Evolutionary conservation across 345 rosid genomes (phyloP).

Genomic region (Cardamine resedifolia): DNA sequence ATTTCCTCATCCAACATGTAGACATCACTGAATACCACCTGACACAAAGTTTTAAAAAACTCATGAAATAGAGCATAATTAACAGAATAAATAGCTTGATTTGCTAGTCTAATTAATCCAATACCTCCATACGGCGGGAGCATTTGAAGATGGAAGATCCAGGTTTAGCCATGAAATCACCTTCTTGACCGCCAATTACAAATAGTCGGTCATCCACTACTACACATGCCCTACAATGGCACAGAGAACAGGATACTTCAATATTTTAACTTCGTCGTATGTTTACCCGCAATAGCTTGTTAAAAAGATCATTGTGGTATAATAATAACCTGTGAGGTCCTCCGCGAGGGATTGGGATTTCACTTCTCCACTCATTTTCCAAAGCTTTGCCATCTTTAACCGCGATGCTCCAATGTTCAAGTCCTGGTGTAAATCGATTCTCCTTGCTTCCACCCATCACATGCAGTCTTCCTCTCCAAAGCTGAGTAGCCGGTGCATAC

Average conservation of each 20-base stretch:
- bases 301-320: not conserved
- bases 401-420: constrained; percentile 92
- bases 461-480: constrained; percentile 98
- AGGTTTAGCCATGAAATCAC: constrained; percentile 99
- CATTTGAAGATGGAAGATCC: constrained; percentile 98
- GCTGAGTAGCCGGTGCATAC: constrained; percentile 97
- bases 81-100: not conserved
- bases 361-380: constrained; percentile 85
- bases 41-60: constrained; percentile 24
- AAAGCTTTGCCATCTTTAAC: constrained; percentile 83
- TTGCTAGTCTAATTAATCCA: not conserved
- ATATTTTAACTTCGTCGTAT: not conserved
- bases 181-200: constrained; percentile 96
- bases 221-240: constrained; percentile 63
- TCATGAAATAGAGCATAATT: not conserved
- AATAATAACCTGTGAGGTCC: constrained; percentile 89
- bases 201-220: constrained; percentile 71
- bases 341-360: constrained; percentile 93
- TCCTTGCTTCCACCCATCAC: constrained; percentile 99
- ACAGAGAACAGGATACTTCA: not conserved
- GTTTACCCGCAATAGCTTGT: not conserved
- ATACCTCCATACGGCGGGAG: constrained; percentile 82
- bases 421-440: constrained; percentile 78
- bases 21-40: constrained; percentile 85
- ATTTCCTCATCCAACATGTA: constrained; percentile 89